Base-by-base conservation (phyloP, 495 filamentous ascomycete genomes). In the Penicillium desertorum region DNA sequence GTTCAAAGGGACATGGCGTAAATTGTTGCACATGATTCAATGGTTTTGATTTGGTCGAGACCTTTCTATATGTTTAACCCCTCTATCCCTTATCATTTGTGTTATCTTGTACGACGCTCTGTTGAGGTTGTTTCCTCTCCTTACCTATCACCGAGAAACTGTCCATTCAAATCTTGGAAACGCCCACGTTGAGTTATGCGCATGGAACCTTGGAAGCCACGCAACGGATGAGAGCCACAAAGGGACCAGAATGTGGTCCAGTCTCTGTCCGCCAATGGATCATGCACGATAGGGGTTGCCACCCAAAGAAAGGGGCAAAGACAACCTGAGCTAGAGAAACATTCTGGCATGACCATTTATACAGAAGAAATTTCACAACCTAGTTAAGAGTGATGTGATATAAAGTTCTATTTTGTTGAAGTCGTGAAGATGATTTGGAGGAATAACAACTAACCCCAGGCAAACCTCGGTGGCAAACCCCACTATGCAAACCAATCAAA, bases 251-350 rank as follows among this genome's bases (percentile, higher is more conserved):
- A 39, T 39, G 36, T 8, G 36, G 36, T 39, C 36, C 36, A n/a
- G n/a, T 2, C 16, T 39, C 34, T 37, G 5, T 17, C 16, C 16
- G 9, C 36, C 14, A 39, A n/a, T 39, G 5, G 36, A 39, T 11
- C 30, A 34, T 11, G 11, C 30, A 12, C 30, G 50, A 73, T 69
- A 30, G 73, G 74, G 25, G 72, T 73, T 22, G 59, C 56, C 45
- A 75, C 62, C 44, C 70, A 66, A 3, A 72, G n/a, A 54, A 5
- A 72, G 46, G 23, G 75, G 70, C 41, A 48, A 77, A 69, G 25
- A 76, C 56, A 4, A 60, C 59, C 55, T 71, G 66, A 0, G 72
- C 72, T 19, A 78, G 66, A 6, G 60, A 71, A 58, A n/a, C 69
- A 75, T 71, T 71, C 75, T 30, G 70, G 63, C 73, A 37, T 25